phyloP scores from a whole-genome alignment of 345 rosid genomes.

The Carallia brachiata region DNA sequence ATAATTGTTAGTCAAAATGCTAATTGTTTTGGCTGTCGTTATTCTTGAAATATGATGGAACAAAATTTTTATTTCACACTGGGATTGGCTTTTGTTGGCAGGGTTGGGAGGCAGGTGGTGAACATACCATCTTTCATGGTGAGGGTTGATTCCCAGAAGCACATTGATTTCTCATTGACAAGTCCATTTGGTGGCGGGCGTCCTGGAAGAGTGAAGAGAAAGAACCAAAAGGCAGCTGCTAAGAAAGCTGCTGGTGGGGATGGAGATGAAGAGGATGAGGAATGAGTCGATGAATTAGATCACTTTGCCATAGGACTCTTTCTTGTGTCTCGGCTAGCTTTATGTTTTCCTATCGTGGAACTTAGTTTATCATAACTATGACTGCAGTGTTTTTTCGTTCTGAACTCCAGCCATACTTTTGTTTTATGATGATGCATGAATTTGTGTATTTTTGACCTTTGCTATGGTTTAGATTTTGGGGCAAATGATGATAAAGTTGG shows the following conservation, averaged over 20 bases:
- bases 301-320: too few species aligned
- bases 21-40: background rate
- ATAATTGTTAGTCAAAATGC: too few species aligned
- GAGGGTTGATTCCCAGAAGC: constrained; percentile 14
- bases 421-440: constrained; percentile 9
- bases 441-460: constrained; percentile 4
- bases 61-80: background rate
- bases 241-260: constrained; percentile 62
- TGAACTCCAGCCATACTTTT: background rate
- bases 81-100: background rate
- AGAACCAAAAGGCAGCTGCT: constrained; percentile 51
- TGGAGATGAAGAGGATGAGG: constrained; percentile 54
- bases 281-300: background rate
- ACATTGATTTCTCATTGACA: constrained; percentile 11
- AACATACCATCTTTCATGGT: constrained; percentile 16
- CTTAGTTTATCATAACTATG: background rate
- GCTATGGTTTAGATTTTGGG: background rate
- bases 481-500: background rate
- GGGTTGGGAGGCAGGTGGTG: constrained; percentile 17
- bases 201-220: constrained; percentile 25
- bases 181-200: constrained; percentile 24
- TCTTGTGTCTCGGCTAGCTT: background rate
- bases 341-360: background rate
- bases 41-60: background rate
- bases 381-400: background rate